Conservation (phyloP, 192 early-diverging fungal genomes). For the Backusella luteola region DNA sequence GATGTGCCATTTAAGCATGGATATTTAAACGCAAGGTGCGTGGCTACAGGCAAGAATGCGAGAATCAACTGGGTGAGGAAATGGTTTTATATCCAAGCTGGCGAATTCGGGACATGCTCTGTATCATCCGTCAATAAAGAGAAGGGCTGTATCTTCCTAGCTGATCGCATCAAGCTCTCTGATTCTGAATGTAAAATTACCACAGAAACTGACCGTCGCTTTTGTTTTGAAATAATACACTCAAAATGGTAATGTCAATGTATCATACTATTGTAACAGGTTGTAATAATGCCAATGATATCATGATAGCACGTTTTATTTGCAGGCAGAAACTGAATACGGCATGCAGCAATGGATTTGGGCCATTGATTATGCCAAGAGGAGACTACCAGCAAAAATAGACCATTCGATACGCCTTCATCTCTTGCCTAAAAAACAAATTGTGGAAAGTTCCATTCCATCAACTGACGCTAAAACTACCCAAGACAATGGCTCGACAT, state of each 20-base stretch:
- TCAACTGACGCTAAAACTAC: background rate
- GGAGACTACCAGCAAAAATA: background rate
- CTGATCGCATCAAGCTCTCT: slow-evolving; percentile 53
- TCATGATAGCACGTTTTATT: slow-evolving; percentile 40
- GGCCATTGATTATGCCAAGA: slow-evolving; percentile 9
- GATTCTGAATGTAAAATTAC: slow-evolving; percentile 55
- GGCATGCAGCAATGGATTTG: slow-evolving; percentile 67
- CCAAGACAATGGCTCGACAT: background rate
- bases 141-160: slow-evolving; percentile 29
- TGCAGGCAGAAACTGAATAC: slow-evolving; percentile 70
- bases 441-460: background rate
- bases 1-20: slow-evolving; percentile 50
- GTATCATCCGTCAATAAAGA: slow-evolving; percentile 39
- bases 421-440: background rate
- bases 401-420: background rate
- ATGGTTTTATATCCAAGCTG: slow-evolving; percentile 63
- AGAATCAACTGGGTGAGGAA: slow-evolving; percentile 50
- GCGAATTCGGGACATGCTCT: slow-evolving; percentile 48
- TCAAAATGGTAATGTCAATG: slow-evolving; percentile 54
- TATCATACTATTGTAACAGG: slow-evolving; percentile 4
- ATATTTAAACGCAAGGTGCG: slow-evolving; percentile 52
- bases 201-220: slow-evolving; percentile 60
- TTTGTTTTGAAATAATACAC: slow-evolving; percentile 69
- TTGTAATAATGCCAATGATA: background rate
- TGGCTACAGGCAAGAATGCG: slow-evolving; percentile 42